Percentiles rank a stretch among this genome's conserved stretches.
Evolutionary conservation across 129 eudicot species (phyloP).

Genomic region (carrot (Daucus carota)): DH1_v3.0 NC_030387.2:32757501-32758000

Average conservation of each 20-base stretch:
- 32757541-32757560: background rate
- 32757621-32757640: background rate
- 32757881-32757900: slow-evolving; percentile 1
- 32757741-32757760: background rate
- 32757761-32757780: background rate
- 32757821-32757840: background rate
- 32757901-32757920: background rate
- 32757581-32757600: background rate
- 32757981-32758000: background rate
- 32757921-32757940: background rate
- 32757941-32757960: background rate
- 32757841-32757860: background rate
- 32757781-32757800: background rate
- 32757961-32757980: background rate
- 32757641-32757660: background rate
- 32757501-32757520: background rate
- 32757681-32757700: background rate
- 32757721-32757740: background rate
- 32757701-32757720: background rate
- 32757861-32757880: background rate
- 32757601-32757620: background rate
- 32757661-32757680: background rate
- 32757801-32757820: background rate
- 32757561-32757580: background rate
- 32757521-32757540: background rate